Evolutionary conservation across 768 basidiomycete genomes (phyloP).

Genomic region (Kwoniella sp.): DNA sequence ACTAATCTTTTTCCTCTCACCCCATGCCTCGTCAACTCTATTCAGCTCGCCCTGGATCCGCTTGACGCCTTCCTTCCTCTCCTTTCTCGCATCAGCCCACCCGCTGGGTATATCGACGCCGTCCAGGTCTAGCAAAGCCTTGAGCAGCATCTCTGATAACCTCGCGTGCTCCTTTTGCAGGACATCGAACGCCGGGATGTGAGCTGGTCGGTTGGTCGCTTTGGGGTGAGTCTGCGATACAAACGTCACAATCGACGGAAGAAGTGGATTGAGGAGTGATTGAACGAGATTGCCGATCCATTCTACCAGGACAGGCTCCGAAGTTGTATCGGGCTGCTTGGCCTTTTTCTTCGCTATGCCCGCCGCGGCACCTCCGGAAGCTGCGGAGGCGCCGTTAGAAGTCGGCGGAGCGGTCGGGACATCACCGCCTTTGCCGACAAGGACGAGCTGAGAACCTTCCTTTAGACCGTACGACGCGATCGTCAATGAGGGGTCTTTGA

Average conservation of each 20-base stretch:
- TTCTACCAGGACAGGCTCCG: slow-evolving; percentile 39
- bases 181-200: slow-evolving; percentile 46
- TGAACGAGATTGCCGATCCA: slow-evolving; percentile 37
- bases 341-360: slow-evolving; percentile 33
- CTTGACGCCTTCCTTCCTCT: slow-evolving; percentile 82
- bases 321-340: slow-evolving; percentile 40
- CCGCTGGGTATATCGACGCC: slow-evolving; percentile 71
- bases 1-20: slow-evolving; percentile 44
- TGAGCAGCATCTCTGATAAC: slow-evolving; percentile 79
- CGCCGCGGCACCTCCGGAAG: slow-evolving; percentile 7
- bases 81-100: slow-evolving; percentile 76
- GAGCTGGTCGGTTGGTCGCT: slow-evolving; percentile 36
- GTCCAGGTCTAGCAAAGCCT: slow-evolving; percentile 83
- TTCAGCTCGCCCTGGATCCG: slow-evolving; percentile 83
- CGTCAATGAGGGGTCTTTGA: slow-evolving; percentile 73
- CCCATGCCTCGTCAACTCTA: slow-evolving; percentile 74
- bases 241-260: slow-evolving; percentile 38
- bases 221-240: slow-evolving; percentile 34
- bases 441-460: slow-evolving; percentile 68
- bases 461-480: slow-evolving; percentile 77
- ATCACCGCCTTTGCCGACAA: slow-evolving; percentile 64
- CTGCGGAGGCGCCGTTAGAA: slow-evolving; percentile 13
- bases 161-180: slow-evolving; percentile 62
- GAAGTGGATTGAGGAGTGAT: slow-evolving; percentile 30
- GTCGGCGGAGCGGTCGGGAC: slow-evolving; percentile 32